Percentiles rank a stretch among this genome's conserved stretches.
Conservation (phyloP, 495 filamentous ascomycete genomes). For the Xylaria venustula region DNA sequence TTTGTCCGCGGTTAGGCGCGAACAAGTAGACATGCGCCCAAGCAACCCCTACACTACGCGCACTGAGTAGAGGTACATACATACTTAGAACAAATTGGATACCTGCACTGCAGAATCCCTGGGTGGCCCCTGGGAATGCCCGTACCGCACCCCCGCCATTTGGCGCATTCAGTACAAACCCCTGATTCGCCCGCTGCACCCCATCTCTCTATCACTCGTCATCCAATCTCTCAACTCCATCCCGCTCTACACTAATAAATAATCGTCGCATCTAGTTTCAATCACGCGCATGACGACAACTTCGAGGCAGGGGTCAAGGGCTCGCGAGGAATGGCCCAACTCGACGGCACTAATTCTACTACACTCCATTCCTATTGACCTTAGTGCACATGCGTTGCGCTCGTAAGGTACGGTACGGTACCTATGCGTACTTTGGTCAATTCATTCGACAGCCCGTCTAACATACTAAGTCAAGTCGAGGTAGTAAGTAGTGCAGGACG, state of each 20-base stretch:
- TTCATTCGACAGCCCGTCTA: not conserved
- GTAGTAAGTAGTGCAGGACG: too few relatives aligned
- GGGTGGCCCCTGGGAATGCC: too few relatives aligned
- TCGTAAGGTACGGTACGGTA: too few relatives aligned
- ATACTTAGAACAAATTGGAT: too few relatives aligned
- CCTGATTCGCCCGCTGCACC: not conserved
- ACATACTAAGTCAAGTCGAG: too few relatives aligned
- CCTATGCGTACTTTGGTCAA: too few relatives aligned
- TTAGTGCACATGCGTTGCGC: not conserved
- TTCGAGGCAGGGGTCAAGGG: not conserved
- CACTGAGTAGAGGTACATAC: too few relatives aligned
- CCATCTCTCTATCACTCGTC: not conserved
- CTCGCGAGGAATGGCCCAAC: not conserved
- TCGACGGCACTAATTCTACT: not conserved
- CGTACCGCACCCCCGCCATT: not conserved
- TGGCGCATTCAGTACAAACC: not conserved
- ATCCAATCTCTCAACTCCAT: not conserved
- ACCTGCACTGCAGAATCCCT: not conserved
- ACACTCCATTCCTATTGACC: too few relatives aligned
- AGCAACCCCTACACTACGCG: too few relatives aligned
- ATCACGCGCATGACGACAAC: conserved; percentile 9
- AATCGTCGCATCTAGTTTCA: conserved; percentile 1
- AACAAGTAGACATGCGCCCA: not conserved
- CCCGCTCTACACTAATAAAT: not conserved
- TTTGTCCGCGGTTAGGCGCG: conserved; percentile 15